Conservation (phyloP, 352 stramenopile genomes). For the Phytophthora agathidicida region DNA sequence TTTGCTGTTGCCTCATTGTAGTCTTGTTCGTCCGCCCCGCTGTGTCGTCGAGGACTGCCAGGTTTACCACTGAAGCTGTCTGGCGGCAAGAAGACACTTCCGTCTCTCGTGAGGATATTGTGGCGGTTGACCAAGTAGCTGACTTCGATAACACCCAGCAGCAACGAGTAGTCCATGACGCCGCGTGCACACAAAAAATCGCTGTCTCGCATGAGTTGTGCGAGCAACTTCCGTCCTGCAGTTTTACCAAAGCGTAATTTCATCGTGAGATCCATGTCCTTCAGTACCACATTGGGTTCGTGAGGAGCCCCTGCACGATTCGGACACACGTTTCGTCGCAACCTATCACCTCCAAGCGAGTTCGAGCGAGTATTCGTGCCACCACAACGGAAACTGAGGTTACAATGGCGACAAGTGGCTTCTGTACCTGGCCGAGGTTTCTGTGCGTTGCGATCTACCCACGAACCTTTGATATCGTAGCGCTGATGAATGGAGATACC, state of each 20-base stretch:
- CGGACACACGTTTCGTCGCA: slow-evolving; percentile 55
- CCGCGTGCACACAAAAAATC: slow-evolving; percentile 71
- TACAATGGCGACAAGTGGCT: slow-evolving; percentile 71
- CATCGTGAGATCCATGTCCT: slow-evolving; percentile 83
- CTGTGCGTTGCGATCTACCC: slow-evolving; percentile 78
- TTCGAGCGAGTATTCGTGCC: slow-evolving; percentile 21
- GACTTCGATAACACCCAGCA: slow-evolving; percentile 80
- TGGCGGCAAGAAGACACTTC: slow-evolving; percentile 51
- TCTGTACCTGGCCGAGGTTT: slow-evolving; percentile 65
- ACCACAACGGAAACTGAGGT: slow-evolving; percentile 68
- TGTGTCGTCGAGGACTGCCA: slow-evolving; percentile 5
- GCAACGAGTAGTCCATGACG: slow-evolving; percentile 89
- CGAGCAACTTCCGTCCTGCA: slow-evolving; percentile 48
- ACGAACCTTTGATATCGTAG: slow-evolving; percentile 91
- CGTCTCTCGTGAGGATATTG: slow-evolving; percentile 68
- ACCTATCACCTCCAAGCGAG: slow-evolving; percentile 11
- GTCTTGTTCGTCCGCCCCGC: slow-evolving; percentile 18
- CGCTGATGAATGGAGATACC: slow-evolving; percentile 78
- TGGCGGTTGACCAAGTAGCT: slow-evolving; percentile 78
- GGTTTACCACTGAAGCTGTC: slow-evolving; percentile 15
- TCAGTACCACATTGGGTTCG: slow-evolving; percentile 77
- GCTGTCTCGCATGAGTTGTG: slow-evolving; percentile 72
- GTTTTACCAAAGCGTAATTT: slow-evolving; percentile 68
- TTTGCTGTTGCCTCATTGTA: background rate
- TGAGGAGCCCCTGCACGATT: slow-evolving; percentile 62